These are phyloP conservation scores for Ceratobasidium sp. DNA, from an alignment of 1,284 basidiomycete genomes.

Conservation along the genomic window DNA sequence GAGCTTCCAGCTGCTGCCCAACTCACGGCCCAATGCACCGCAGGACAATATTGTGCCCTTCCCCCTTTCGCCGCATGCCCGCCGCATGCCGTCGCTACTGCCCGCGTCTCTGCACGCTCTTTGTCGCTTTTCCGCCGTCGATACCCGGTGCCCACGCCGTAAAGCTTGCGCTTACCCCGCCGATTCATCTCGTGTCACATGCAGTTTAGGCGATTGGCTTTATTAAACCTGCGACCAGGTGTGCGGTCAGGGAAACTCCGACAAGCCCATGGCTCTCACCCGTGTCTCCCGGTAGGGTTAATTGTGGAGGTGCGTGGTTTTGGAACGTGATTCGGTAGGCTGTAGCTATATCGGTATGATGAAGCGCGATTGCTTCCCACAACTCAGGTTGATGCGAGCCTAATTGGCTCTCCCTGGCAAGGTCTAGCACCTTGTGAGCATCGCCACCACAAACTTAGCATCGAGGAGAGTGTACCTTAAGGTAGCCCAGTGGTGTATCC, in stretches of 20 bases:
- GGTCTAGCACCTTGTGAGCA: conserved; percentile 27
- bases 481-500: not conserved
- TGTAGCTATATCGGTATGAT: conserved; percentile 42
- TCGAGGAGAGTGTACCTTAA: not conserved
- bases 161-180: conserved; percentile 31
- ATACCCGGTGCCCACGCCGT: conserved; percentile 14
- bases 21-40: conserved; percentile 27
- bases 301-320: conserved; percentile 42
- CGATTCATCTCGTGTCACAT: conserved; percentile 33
- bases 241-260: conserved; percentile 40
- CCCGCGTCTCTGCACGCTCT: conserved; percentile 15
- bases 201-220: conserved; percentile 40
- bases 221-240: conserved; percentile 28
- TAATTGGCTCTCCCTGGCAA: conserved; percentile 39
- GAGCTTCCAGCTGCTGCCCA: conserved; percentile 40
- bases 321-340: conserved; percentile 37
- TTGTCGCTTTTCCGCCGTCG: conserved; percentile 34
- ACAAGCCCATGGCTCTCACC: conserved; percentile 14
- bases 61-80: conserved; percentile 38
- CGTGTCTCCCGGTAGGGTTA: conserved; percentile 41
- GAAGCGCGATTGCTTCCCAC: conserved; percentile 34
- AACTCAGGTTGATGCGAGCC: conserved; percentile 27
- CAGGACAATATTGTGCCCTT: conserved; percentile 38
- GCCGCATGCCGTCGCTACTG: conserved; percentile 24
- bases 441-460: conserved; percentile 40